These are phyloP conservation scores for Cryptococcus sp. DNA, from an alignment of 1,284 basidiomycete species.

Conservation along the genomic window DNA sequence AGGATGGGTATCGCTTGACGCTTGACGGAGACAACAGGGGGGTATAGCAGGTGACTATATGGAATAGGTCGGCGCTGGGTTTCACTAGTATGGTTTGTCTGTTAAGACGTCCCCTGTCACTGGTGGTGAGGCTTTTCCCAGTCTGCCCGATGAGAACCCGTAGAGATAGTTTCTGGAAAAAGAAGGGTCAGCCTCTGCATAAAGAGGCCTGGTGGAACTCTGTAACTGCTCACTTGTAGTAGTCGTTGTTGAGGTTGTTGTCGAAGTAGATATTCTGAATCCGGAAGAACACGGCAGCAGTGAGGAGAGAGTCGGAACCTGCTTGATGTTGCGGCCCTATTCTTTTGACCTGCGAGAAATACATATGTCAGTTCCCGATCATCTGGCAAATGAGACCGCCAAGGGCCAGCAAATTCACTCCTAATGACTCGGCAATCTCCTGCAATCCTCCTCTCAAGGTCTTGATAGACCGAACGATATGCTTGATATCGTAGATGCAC, in stretches of 20 bases:
- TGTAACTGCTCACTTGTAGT: slow-evolving; percentile 46
- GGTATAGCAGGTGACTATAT: not conserved
- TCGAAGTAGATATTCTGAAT: slow-evolving; percentile 89
- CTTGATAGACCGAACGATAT: slow-evolving; percentile 85
- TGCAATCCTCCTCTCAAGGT: slow-evolving; percentile 89
- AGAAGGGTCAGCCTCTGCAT: not conserved
- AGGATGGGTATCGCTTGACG: not conserved
- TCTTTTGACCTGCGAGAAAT: slow-evolving; percentile 64
- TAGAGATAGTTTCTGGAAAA: slow-evolving; percentile 44
- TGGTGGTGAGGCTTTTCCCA: slow-evolving; percentile 28
- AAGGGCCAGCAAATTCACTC: slow-evolving; percentile 52
- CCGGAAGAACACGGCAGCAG: slow-evolving; percentile 92
- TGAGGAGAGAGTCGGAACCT: slow-evolving; percentile 90
- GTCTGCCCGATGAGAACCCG: slow-evolving; percentile 44
- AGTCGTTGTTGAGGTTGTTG: slow-evolving; percentile 71
- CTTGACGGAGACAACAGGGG: not conserved
- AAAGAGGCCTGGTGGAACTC: not conserved
- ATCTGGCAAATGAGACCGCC: not conserved
- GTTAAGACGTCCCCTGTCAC: slow-evolving; percentile 6
- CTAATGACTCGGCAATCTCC: slow-evolving; percentile 91
- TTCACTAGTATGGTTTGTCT: slow-evolving; percentile 22
- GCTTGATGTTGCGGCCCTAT: slow-evolving; percentile 94
- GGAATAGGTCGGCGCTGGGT: not conserved
- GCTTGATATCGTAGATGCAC: slow-evolving; percentile 96
- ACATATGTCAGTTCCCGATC: not conserved